These are phyloP conservation scores for Rubus idaeus DNA, from an alignment of 306 rosid genomes.

Conservation along the genomic window DNA sequence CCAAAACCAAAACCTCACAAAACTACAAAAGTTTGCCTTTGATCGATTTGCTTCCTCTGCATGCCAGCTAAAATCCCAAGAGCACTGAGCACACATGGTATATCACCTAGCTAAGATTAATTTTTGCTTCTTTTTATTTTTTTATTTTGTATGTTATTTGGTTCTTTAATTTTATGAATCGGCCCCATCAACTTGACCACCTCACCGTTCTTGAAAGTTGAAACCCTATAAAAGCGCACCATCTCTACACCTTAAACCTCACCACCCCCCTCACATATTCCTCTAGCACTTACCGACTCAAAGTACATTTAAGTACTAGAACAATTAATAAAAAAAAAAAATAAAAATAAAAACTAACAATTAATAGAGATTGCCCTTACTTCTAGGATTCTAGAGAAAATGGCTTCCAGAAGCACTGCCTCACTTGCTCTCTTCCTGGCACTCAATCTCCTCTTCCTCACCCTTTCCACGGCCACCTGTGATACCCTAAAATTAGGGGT, in stretches of 20 bases:
- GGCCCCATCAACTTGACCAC: constrained; percentile 2
- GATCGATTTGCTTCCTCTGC: constrained; percentile 26
- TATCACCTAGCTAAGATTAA: constrained; percentile 3
- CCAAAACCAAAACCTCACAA: constrained; percentile 23
- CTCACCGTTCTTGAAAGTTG: constrained; percentile 16
- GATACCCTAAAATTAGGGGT: constrained; percentile 65
- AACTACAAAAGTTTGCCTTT: constrained; percentile 31
- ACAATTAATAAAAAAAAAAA: background rate
- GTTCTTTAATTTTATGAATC: background rate
- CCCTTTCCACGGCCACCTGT: constrained; percentile 38
- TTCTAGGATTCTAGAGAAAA: constrained; percentile 24
- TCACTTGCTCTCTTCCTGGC: constrained; percentile 64
- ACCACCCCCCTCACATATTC: background rate
- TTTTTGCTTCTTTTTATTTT: background rate
- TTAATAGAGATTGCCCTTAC: background rate
- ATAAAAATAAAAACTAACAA: too few species aligned
- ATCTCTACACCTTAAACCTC: constrained; percentile 4
- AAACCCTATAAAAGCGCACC: constrained; percentile 39
- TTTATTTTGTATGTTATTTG: background rate
- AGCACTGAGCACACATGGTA: constrained; percentile 38
- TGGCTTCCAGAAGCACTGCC: constrained; percentile 59
- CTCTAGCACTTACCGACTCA: too few species aligned
- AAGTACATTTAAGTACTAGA: too few species aligned
- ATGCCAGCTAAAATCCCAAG: constrained; percentile 55
- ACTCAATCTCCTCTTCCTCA: constrained; percentile 67